Conservation (phyloP, 768 basidiomycete species). For the Termitomyces sp. region DNA sequence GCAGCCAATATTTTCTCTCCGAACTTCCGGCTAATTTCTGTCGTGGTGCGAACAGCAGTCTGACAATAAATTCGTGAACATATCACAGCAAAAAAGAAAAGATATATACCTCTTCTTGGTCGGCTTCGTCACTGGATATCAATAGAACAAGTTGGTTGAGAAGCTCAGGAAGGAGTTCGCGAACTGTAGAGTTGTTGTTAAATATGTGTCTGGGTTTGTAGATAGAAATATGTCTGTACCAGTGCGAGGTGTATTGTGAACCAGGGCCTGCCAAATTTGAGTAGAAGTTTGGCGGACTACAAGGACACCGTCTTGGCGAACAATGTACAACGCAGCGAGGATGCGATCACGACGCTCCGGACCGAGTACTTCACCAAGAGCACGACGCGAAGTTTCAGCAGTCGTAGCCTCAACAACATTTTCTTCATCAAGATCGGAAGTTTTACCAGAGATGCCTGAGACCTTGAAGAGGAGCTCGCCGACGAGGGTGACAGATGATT, state of each 20-base stretch:
- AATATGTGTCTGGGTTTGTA: neutral
- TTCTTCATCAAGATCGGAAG: slow-evolving; percentile 70
- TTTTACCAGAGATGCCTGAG: slow-evolving; percentile 90
- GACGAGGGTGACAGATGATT: slow-evolving; percentile 92
- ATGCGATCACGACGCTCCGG: slow-evolving; percentile 86
- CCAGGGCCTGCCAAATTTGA: slow-evolving; percentile 97
- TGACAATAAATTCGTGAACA: slow-evolving; percentile 21
- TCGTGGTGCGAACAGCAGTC: slow-evolving; percentile 85
- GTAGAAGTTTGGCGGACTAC: slow-evolving; percentile 87
- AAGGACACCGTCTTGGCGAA: slow-evolving; percentile 88
- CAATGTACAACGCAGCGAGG: slow-evolving; percentile 84
- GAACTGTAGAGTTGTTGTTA: slow-evolving; percentile 38
- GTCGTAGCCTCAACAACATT: slow-evolving; percentile 56
- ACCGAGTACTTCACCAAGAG: slow-evolving; percentile 84
- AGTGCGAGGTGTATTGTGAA: slow-evolving; percentile 89
- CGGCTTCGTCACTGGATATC: slow-evolving; percentile 71
- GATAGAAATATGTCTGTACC: slow-evolving; percentile 35
- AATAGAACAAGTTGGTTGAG: slow-evolving; percentile 71
- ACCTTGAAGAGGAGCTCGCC: slow-evolving; percentile 96
- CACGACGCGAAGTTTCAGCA: slow-evolving; percentile 78
- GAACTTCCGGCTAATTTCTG: slow-evolving; percentile 91
- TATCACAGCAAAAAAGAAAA: neutral
- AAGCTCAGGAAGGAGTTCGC: slow-evolving; percentile 87
- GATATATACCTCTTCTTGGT: slow-evolving; percentile 82
- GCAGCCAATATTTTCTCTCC: slow-evolving; percentile 88